Evolutionary conservation across 345 rosid genomes (phyloP), one percentile per base, ranked within the genome.

Genomic region (Eucalyptus fibrosa): DNA sequence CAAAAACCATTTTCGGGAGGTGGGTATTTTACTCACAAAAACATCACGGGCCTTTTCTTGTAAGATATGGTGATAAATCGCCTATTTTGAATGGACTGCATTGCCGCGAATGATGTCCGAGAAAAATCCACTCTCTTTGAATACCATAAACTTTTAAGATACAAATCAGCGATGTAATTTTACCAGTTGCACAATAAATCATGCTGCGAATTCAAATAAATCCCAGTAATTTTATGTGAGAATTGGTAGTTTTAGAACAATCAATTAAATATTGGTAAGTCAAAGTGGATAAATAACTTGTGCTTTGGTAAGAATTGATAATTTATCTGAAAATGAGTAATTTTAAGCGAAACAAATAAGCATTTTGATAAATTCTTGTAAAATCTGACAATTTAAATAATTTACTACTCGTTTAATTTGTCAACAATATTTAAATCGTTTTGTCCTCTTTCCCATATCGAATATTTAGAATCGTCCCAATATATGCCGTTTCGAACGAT

Each of bases 361-460:
- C 77, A 4, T 14, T 30, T 30, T 7, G 77, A 15, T 15, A 30
- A n/a, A n/a, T n/a, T 16, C 77, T 65, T 6, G 17, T 8, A 8
- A 65, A n/a, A 15, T n/a, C 17, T n/a, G 40, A 7, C 32, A 12
- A n/a, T 65, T 65, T n/a, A n/a, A n/a, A 65, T 65, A 65, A 65
- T n/a, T 15, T 0, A 0, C 10, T 65, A 4, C 77, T n/a, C 10
- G 8, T n/a, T 14, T 65, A 5, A 6, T 12, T 60, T 12, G 3
- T 72, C 82, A 34, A 72, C 44, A 72, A 72, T 72, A 34, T 18
- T 69, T 18, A 34, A 69, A 18, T 72, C 26, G 4, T 34, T 37
- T 72, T 2, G 8, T 72, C 12, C 30, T 45, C 4, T 14, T 45
- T 50, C 16, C 87, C 50, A 8, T 3, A 12, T 44, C 34, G 87